Percentiles rank a stretch among this genome's conserved stretches.
Conservation (phyloP, 495 filamentous ascomycete genomes). For the Cercophora sp. region DNA sequence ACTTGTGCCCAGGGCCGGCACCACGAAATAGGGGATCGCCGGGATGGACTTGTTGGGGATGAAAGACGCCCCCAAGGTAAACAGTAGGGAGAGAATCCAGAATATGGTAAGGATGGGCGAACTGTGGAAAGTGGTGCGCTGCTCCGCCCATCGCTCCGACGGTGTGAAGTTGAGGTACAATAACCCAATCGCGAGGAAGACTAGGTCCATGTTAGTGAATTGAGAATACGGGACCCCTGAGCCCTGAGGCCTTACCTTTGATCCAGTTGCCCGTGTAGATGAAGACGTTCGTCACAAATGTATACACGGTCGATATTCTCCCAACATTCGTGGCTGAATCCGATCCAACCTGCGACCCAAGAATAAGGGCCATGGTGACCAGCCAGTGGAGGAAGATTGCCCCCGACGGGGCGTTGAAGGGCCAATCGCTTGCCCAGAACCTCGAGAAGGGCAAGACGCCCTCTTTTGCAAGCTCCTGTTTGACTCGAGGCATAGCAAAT, state of each 20-base stretch:
- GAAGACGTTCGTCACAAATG: conserved; percentile 30
- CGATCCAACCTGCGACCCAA: conserved; percentile 27
- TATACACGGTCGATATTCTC: conserved; percentile 19
- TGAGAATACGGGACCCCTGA: too few species aligned
- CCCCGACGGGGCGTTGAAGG: conserved; percentile 53
- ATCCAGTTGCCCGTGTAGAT: conserved; percentile 37
- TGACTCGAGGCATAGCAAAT: conserved; percentile 58
- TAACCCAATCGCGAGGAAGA: conserved; percentile 51
- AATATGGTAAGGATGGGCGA: conserved; percentile 40
- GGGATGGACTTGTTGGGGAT: conserved; percentile 35
- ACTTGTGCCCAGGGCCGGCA: conserved; percentile 43
- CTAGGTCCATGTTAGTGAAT: too few species aligned
- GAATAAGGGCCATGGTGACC: conserved; percentile 57
- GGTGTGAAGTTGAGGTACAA: conserved; percentile 39
- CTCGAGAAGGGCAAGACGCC: conserved; percentile 53
- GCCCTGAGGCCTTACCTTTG: too few species aligned
- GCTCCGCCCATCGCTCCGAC: conserved; percentile 31
- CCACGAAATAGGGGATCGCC: conserved; percentile 37
- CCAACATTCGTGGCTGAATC: neutral
- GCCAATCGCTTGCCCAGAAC: conserved; percentile 59
- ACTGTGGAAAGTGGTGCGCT: conserved; percentile 36
- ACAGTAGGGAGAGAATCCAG: conserved; percentile 43
- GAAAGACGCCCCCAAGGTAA: conserved; percentile 40
- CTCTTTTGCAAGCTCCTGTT: conserved; percentile 58
- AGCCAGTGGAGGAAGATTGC: conserved; percentile 61